Conservation (phyloP, 495 filamentous ascomycete genomes). For the Penicillium steckii region DNA sequence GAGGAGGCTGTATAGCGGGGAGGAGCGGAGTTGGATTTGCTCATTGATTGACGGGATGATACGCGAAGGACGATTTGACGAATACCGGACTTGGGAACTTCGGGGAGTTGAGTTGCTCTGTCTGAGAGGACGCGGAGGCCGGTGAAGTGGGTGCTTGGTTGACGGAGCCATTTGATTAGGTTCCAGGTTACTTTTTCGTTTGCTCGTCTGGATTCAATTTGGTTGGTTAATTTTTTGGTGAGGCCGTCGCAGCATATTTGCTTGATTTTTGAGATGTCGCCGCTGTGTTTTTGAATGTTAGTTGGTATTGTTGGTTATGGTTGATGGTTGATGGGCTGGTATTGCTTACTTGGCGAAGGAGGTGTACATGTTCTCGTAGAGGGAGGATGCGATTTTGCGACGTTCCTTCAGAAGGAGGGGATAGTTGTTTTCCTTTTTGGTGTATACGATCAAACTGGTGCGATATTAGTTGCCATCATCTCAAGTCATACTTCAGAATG, state of each 20-base stretch:
- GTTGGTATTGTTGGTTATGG: background rate
- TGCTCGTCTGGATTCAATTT: conserved; percentile 55
- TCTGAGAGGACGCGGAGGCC: conserved; percentile 58
- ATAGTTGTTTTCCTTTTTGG: conserved; percentile 31
- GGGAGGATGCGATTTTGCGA: conserved; percentile 39
- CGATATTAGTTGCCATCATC: conserved; percentile 20
- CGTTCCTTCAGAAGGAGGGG: conserved; percentile 45
- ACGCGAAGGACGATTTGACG: conserved; percentile 76
- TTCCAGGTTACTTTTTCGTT: conserved; percentile 60
- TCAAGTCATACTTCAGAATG: background rate
- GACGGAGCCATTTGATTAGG: conserved; percentile 59
- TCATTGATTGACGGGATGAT: conserved; percentile 58
- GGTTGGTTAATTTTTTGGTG: conserved; percentile 48
- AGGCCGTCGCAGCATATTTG: conserved; percentile 62
- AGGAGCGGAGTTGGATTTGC: conserved; percentile 16
- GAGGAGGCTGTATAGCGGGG: background rate
- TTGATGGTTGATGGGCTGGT: background rate
- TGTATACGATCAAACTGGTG: conserved; percentile 42
- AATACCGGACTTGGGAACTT: conserved; percentile 45
- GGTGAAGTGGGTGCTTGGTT: conserved; percentile 43
- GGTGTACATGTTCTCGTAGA: conserved; percentile 69
- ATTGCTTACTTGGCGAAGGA: conserved; percentile 62
- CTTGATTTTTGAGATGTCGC: conserved; percentile 56
- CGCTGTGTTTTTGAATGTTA: conserved; percentile 43
- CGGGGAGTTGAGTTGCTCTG: conserved; percentile 51